Evolutionary conservation across 345 rosid genomes (phyloP).

Genomic region (Turnera subulata): DNA sequence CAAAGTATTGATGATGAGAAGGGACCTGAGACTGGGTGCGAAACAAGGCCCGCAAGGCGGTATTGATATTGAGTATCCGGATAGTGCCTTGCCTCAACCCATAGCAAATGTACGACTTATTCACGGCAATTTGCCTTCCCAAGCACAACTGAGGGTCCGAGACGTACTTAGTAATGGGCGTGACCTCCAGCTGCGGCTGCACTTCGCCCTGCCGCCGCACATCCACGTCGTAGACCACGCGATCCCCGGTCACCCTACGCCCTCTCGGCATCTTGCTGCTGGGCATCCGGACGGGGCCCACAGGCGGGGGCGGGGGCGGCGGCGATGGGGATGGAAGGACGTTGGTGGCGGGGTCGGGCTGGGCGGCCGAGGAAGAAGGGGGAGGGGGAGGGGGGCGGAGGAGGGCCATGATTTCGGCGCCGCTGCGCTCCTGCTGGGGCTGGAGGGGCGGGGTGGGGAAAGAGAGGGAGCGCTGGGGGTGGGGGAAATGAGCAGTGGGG

Average conservation of each 20-base stretch:
- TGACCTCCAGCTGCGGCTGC: constrained; percentile 85
- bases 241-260: constrained; percentile 46
- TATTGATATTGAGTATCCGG: constrained; percentile 71
- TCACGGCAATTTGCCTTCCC: constrained; percentile 84
- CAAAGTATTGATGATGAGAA: no score
- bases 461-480: constrained; percentile 28
- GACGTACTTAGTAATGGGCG: constrained; percentile 79
- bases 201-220: constrained; percentile 53
- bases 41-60: constrained; percentile 72
- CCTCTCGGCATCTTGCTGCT: constrained; percentile 59
- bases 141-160: constrained; percentile 76
- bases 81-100: constrained; percentile 80
- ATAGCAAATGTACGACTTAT: constrained; percentile 66
- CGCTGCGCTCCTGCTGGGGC: constrained; percentile 22
- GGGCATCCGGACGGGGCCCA: constrained; percentile 40
- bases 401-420: constrained; percentile 69
- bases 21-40: constrained; percentile 87
- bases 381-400: constrained; percentile 23
- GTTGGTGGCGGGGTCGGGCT: neutral
- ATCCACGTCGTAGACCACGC: constrained; percentile 61
- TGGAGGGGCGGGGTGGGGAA: constrained; percentile 34
- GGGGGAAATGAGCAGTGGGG: constrained; percentile 8
- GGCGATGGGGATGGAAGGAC: no score
- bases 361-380: no score
- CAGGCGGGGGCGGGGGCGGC: constrained; percentile 1